Percentiles rank a stretch among this genome's conserved stretches.
phyloP scores from a whole-genome alignment of 2,329 filamentous ascomycete species.

The Pezicula radicicola region DNA sequence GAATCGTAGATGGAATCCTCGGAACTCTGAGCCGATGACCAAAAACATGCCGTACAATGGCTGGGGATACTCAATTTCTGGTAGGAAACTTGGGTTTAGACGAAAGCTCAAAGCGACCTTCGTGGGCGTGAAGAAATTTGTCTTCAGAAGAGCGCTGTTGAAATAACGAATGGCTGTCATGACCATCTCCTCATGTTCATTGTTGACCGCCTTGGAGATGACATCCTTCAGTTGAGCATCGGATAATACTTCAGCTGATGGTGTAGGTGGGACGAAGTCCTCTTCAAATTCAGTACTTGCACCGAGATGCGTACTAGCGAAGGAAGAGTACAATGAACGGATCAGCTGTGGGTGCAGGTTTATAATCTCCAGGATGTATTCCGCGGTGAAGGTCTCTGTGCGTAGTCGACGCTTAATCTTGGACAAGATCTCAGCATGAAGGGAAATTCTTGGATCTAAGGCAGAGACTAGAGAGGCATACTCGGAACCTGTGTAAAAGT shows the following conservation, averaged over 20 bases:
- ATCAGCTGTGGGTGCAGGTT: slow-evolving; percentile 84
- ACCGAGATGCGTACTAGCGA: slow-evolving; percentile 79
- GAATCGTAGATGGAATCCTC: slow-evolving; percentile 96
- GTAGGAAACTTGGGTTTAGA: slow-evolving; percentile 83
- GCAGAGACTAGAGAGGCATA: slow-evolving; percentile 84
- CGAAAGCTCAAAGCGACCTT: slow-evolving; percentile 98
- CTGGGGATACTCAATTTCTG: slow-evolving; percentile 87
- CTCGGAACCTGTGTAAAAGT: slow-evolving; percentile 55
- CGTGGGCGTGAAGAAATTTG: slow-evolving; percentile 90
- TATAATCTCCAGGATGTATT: slow-evolving; percentile 98
- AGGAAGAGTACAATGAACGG: slow-evolving; percentile 83
- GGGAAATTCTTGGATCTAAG: slow-evolving; percentile 76
- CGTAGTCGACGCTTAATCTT: slow-evolving; percentile 95
- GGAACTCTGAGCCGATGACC: slow-evolving; percentile 93
- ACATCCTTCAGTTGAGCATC: slow-evolving; percentile 71
- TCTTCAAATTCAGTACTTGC: slow-evolving; percentile 49
- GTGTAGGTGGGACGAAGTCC: slow-evolving; percentile 52
- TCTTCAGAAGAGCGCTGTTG: slow-evolving; percentile 92
- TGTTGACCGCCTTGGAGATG: slow-evolving; percentile 76
- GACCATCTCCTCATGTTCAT: slow-evolving; percentile 97
- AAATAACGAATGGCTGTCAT: slow-evolving; percentile 96
- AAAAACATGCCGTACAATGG: slow-evolving; percentile 98
- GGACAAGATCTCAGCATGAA: slow-evolving; percentile 77
- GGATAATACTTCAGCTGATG: slow-evolving; percentile 66
- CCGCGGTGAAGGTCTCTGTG: slow-evolving; percentile 95